A percentile compares a stretch with the other conserved stretches of the same genome.
Conservation (phyloP, 1,284 basidiomycete species). For the Apiotrichum montevideense region DNA sequence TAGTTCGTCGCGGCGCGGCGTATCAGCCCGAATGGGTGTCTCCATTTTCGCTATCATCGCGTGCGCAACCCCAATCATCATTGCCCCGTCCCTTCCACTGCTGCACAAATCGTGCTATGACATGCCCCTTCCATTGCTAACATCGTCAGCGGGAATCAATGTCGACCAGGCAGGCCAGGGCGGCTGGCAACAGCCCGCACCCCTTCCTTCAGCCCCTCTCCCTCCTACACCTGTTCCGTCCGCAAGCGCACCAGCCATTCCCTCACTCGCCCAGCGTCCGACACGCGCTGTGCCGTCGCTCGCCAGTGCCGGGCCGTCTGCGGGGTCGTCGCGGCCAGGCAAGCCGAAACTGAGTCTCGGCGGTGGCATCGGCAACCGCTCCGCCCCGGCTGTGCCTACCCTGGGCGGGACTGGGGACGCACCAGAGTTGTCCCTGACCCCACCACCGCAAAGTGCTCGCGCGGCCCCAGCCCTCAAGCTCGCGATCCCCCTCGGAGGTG, state of each 20-base stretch:
- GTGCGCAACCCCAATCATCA: not conserved
- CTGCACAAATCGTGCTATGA: not conserved
- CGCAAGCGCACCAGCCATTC: conserved; percentile 10
- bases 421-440: not conserved
- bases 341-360: conserved; percentile 22
- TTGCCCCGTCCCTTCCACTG: not conserved
- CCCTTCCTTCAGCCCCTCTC: conserved; percentile 2
- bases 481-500: conserved; percentile 28
- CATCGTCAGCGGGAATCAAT: conserved; percentile 34
- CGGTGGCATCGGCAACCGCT: not conserved
- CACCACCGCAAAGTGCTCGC: not conserved
- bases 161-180: conserved; percentile 41
- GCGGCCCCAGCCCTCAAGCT: conserved; percentile 26
- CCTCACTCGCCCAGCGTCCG: conserved; percentile 21
- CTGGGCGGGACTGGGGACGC: not conserved
- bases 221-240: not conserved
- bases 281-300: conserved; percentile 5
- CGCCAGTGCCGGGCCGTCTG: conserved; percentile 17
- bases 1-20: too few relatives aligned
- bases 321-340: conserved; percentile 18
- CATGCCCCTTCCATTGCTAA: too few relatives aligned
- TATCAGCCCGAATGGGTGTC: not conserved
- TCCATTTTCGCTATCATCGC: not conserved
- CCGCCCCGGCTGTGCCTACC: conserved; percentile 3
- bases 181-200: conserved; percentile 38